phyloP scores from a whole-genome alignment of 2,329 filamentous ascomycete species.

The Claviceps paspali region DNA sequence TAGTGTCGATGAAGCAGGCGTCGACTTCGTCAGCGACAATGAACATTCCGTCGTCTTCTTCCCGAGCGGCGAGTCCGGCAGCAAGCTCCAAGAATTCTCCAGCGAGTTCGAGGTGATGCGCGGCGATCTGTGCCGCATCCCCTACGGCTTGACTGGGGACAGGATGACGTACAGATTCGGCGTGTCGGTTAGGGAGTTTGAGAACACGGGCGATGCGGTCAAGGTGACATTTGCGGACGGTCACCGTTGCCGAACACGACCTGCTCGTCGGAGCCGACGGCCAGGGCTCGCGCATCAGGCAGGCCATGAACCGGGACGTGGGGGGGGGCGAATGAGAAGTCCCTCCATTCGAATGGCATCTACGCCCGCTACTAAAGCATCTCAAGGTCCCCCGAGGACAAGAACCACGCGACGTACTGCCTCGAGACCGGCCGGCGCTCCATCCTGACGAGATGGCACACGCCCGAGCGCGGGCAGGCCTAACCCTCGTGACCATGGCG shows the following conservation, averaged over 20 bases:
- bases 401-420: slow-evolving; percentile 12
- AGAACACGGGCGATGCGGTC: slow-evolving; percentile 5
- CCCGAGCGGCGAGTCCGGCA: slow-evolving; percentile 7
- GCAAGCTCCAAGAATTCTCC: slow-evolving; percentile 19
- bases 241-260: slow-evolving; percentile 6
- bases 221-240: slow-evolving; percentile 7
- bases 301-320: slow-evolving; percentile 4
- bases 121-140: slow-evolving; percentile 30
- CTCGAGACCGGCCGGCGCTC: slow-evolving; percentile 20
- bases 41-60: slow-evolving; percentile 24
- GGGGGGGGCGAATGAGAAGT: slow-evolving; percentile 3
- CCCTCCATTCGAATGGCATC: slow-evolving; percentile 5
- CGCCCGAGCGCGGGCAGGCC: slow-evolving; percentile 11
- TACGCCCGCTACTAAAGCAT: slow-evolving; percentile 25
- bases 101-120: slow-evolving; percentile 40
- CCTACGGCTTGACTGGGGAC: slow-evolving; percentile 21
- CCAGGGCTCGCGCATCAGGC: slow-evolving; percentile 7
- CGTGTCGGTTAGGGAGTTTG: not conserved
- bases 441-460: slow-evolving; percentile 16
- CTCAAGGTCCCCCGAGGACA: slow-evolving; percentile 9
- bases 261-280: slow-evolving; percentile 10
- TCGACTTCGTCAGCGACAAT: slow-evolving; percentile 27
- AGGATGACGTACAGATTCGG: slow-evolving; percentile 15
- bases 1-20: slow-evolving; percentile 36
- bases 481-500: slow-evolving; percentile 13